phyloP scores from a whole-genome alignment of 2,329 filamentous ascomycete genomes.

The Arthrobotrys sinensis region DNA sequence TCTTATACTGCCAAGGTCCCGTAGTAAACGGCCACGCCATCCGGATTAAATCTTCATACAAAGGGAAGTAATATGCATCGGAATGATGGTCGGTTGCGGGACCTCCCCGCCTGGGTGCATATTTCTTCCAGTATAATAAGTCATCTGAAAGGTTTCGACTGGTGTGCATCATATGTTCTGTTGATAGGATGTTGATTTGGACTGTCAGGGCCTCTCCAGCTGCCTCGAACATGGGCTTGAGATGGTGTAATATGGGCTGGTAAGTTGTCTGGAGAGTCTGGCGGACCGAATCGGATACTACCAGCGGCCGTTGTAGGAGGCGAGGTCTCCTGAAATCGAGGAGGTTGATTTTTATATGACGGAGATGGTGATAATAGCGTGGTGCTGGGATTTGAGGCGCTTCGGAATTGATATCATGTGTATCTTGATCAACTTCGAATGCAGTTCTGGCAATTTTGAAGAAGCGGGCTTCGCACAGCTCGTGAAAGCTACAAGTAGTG shows the following conservation, averaged over 20 bases:
- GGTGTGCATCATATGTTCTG: constrained; percentile 8
- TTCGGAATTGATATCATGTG: not conserved
- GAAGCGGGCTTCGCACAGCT: not conserved
- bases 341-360: not conserved
- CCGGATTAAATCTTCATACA: constrained; percentile 7
- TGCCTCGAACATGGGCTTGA: not conserved
- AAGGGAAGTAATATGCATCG: not conserved
- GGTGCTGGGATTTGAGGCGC: constrained; percentile 1
- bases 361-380: not conserved
- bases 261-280: not conserved
- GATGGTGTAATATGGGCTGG: not conserved
- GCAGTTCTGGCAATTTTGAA: not conserved
- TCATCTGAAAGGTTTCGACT: not conserved
- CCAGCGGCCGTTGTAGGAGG: not conserved
- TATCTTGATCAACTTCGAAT: not conserved
- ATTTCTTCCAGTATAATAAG: not conserved
- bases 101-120: not conserved
- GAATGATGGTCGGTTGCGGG: not conserved
- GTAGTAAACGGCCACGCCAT: constrained; percentile 27
- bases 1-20: not conserved
- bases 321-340: not conserved
- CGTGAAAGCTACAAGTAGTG: not conserved
- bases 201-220: not conserved
- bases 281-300: not conserved
- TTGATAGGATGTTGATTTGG: not conserved